Conservation (phyloP, 1,284 basidiomycete genomes). For the Pascua sp. region DNA sequence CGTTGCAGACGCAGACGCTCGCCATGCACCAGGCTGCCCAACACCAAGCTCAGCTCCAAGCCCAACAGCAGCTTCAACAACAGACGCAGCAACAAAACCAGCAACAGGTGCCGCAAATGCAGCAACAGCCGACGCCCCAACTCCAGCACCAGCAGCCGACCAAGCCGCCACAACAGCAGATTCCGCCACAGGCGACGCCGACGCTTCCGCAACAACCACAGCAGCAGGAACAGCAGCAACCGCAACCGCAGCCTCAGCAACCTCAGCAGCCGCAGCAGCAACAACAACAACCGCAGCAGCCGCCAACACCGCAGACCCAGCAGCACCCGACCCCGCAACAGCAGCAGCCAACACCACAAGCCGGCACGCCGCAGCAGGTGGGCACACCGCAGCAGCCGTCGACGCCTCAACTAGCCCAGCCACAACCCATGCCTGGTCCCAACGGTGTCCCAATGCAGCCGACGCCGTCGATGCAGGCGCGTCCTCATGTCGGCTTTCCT, state of each 20-base stretch:
- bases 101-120: neutral
- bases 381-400: conserved; percentile 3
- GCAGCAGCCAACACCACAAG: conserved; percentile 1
- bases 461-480: conserved; percentile 11
- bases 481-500: conserved; percentile 16
- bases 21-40: conserved; percentile 9
- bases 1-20: conserved; percentile 13
- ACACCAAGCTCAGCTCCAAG: conserved; percentile 1
- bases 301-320: neutral
- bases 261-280: conserved; percentile 4
- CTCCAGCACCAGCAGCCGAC: conserved; percentile 7
- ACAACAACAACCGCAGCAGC: conserved; percentile 1
- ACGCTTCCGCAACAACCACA: neutral
- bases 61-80: conserved; percentile 3
- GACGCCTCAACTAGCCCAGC: neutral
- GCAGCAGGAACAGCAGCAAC: conserved; percentile 2
- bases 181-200: neutral
- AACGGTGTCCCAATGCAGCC: conserved; percentile 12
- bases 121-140: conserved; percentile 7
- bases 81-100: conserved; percentile 3
- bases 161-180: neutral
- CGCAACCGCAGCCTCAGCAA: neutral
- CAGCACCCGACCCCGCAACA: neutral
- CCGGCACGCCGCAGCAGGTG: conserved; percentile 1
- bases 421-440: neutral